These are phyloP conservation scores for Chaetomidium leptoderma DNA, from an alignment of 495 filamentous ascomycete genomes.

Conservation along the genomic window DNA sequence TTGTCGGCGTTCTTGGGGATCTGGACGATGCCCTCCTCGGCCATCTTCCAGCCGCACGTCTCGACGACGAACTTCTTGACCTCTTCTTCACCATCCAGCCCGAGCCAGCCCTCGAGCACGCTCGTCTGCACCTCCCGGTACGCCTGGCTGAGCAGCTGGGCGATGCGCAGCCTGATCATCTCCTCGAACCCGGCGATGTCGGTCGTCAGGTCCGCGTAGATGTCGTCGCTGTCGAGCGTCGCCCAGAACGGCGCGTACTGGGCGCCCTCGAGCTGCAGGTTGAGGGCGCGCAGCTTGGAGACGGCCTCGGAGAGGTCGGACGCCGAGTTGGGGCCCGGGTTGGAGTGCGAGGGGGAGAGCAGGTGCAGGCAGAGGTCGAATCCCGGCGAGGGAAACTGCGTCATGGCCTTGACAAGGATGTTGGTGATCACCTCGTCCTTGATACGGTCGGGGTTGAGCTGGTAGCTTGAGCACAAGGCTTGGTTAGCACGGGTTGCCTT, in stretches of 20 bases:
- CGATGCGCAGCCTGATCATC: slow-evolving; percentile 86
- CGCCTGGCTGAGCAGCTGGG: slow-evolving; percentile 80
- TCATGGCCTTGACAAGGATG: slow-evolving; percentile 95
- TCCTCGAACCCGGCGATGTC: slow-evolving; percentile 97
- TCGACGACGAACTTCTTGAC: slow-evolving; percentile 77
- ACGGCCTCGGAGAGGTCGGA: slow-evolving; percentile 77
- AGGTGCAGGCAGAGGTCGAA: slow-evolving; percentile 92
- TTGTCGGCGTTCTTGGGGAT: slow-evolving; percentile 95
- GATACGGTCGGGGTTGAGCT: slow-evolving; percentile 98
- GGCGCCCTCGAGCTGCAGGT: slow-evolving; percentile 77
- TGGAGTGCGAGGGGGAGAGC: slow-evolving; percentile 54
- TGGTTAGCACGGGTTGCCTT: slow-evolving; percentile 4
- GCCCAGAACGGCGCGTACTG: slow-evolving; percentile 91
- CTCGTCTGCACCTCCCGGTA: slow-evolving; percentile 74
- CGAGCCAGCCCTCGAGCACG: slow-evolving; percentile 83
- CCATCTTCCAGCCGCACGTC: slow-evolving; percentile 83
- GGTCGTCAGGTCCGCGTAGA: slow-evolving; percentile 91
- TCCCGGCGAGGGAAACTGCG: slow-evolving; percentile 93
- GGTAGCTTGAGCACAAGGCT: slow-evolving; percentile 66
- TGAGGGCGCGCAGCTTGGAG: slow-evolving; percentile 77
- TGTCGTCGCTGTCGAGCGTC: slow-evolving; percentile 85
- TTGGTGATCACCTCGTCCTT: slow-evolving; percentile 96
- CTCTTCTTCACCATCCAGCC: slow-evolving; percentile 64
- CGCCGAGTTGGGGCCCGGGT: slow-evolving; percentile 39
- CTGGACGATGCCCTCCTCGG: slow-evolving; percentile 50